Conservation (phyloP, 2,329 filamentous ascomycete genomes). For the Sporothrix luriei region DNA sequence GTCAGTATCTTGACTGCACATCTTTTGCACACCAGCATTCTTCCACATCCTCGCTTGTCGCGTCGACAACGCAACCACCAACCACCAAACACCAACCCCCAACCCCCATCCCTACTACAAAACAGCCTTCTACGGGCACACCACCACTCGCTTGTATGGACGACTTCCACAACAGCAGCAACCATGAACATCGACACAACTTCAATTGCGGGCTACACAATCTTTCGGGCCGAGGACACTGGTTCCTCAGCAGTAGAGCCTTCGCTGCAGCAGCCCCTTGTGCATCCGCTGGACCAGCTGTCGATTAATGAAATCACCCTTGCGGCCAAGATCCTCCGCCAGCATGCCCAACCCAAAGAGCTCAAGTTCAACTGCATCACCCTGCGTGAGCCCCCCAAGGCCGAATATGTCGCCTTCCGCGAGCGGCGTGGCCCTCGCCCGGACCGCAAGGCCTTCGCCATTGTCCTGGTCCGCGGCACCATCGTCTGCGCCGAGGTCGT, state of each 20-base stretch:
- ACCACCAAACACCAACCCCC: background rate
- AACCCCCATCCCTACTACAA: background rate
- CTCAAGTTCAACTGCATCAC: constrained; percentile 87
- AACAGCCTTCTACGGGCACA: constrained; percentile 16
- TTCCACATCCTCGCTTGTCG: constrained; percentile 2
- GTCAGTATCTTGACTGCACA: constrained; percentile 12
- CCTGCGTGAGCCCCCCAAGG: constrained; percentile 81
- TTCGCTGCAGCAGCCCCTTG: constrained; percentile 41
- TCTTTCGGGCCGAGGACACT: constrained; percentile 49
- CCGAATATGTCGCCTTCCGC: constrained; percentile 79
- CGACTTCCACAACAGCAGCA: constrained; percentile 33
- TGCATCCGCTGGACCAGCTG: constrained; percentile 54
- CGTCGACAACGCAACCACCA: constrained; percentile 15
- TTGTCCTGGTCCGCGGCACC: constrained; percentile 77
- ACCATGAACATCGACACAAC: constrained; percentile 50
- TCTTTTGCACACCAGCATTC: background rate
- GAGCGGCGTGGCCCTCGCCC: constrained; percentile 62
- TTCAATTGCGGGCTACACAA: constrained; percentile 51
- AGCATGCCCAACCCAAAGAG: constrained; percentile 66
- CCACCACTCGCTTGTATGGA: constrained; percentile 34
- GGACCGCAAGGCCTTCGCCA: constrained; percentile 71
- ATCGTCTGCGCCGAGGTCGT: constrained; percentile 80
- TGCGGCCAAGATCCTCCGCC: constrained; percentile 68
- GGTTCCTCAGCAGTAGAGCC: constrained; percentile 42
- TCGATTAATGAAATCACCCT: constrained; percentile 57